Evolutionary conservation across 2,329 filamentous ascomycete species (phyloP).

Genomic region (Bipolaris zeicola): DNA sequence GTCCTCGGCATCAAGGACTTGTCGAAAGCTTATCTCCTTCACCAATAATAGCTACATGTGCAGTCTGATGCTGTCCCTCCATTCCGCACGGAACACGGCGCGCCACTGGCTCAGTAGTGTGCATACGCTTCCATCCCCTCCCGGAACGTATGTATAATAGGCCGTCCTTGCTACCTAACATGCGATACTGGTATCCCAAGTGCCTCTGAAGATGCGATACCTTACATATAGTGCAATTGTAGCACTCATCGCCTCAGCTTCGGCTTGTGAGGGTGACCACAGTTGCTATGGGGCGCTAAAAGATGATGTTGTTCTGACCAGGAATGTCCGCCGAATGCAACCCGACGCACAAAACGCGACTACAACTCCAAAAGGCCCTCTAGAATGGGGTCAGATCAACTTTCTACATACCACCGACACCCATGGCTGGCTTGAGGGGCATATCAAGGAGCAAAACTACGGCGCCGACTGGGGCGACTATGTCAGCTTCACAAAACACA

Average conservation of each 20-base stretch:
- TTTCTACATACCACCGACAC: constrained; percentile 70
- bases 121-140: background rate
- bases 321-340: constrained; percentile 53
- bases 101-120: background rate
- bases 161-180: background rate
- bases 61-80: background rate
- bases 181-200: background rate
- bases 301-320: constrained; percentile 49
- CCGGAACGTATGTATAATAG: constrained; percentile 16
- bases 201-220: constrained; percentile 17
- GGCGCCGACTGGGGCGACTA: constrained; percentile 71
- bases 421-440: constrained; percentile 66
- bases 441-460: constrained; percentile 67
- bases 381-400: constrained; percentile 69
- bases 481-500: constrained; percentile 63
- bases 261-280: constrained; percentile 40
- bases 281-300: constrained; percentile 49
- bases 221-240: constrained; percentile 13
- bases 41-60: constrained; percentile 24
- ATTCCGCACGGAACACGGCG: background rate
- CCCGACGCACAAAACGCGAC: constrained; percentile 52
- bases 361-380: constrained; percentile 43
- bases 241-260: constrained; percentile 11
- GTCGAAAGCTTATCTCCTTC: constrained; percentile 28
- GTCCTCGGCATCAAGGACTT: constrained; percentile 10